Base-by-base conservation (phyloP, 2,329 filamentous ascomycete species). In the Malbranchea cinnamomea region DNA sequence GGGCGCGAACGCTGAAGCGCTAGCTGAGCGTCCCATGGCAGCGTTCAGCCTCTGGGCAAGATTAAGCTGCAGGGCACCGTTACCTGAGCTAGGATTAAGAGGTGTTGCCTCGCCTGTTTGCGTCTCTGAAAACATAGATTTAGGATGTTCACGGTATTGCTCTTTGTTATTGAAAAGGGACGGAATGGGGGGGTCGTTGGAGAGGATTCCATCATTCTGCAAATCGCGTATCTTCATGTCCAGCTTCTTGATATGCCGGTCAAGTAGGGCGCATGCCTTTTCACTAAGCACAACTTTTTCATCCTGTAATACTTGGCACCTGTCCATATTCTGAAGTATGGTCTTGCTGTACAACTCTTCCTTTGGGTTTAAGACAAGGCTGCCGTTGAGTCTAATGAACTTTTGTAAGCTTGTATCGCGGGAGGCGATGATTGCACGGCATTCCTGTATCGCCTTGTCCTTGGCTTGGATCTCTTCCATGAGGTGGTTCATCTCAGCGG, bases 381-480 rank as follows among this genome's bases (percentile, higher is more conserved):
- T 68, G 32, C 72, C 71, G 39, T 75, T 72, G 6, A 67, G 42
- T 41, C 72, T 74, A 46, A 76, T 66, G 50, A 71, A 74, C 43
- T 74, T 75, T 41, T 77, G 72, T n/a, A 77, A 56, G 33, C 65
- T 69, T 31, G 51, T 56, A 40, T 77, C 72, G 26, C 69, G 67
- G 19, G 63, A 62, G 36, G 62, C 61, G 45, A 76, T 74, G 9
- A 60, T 57, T n/a, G 60, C 52, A 25, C 62, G 60, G 41, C 63
- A 65, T 33, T 73, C 68, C 38, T 68, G 61, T 31, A 76, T 69
- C 28, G 64, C 59, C 33, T 64, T 61, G 41, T 77, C 71, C 44
- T 77, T 77, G 36, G 71, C 71, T 41, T 72, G 64, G 24, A 76
- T 72, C 43, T 77, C 72, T 43, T 77, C 72, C 49, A 75, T 69